Base-by-base conservation (phyloP, 2,329 filamentous ascomycete genomes). In the Arachnomyces sp. region DNA sequence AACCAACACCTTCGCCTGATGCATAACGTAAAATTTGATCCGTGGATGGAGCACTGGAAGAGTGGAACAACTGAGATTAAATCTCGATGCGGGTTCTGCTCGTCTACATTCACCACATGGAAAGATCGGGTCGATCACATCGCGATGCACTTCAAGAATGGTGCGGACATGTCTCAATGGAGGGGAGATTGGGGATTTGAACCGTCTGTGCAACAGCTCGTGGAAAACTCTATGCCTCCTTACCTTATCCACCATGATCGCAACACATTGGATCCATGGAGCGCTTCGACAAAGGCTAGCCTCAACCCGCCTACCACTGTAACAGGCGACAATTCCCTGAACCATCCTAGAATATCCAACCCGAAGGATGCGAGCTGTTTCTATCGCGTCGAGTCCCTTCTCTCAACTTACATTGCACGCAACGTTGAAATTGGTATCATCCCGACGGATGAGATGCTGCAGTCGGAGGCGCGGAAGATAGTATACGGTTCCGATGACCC, bases 1-100 rank as follows among this genome's bases (percentile, higher is more conserved):
- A 70, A 75, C 36, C 77, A 80, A 50, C 77, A 80, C 54, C 57
- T 80, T 25, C 68, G 75, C 28, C 60, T 80, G 39, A 77, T 79
- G 67, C 77, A 80, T 51, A 67, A 69, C 44, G 73, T 71, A 48
- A 75, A 74, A 46, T 70, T 78, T 55, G 66, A 65, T 2, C 49
- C 65, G 1, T 67, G 63, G 38, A 80, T 79, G 75, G 72, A 79
- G 17, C 60, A 61, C 29, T 80, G 77, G 77, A 76, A 75, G 52
- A 72, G 72, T 18, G 69, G 70, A 36, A 72, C 70, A 3, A 68
- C 68, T 12, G 68, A 72, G 37, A 69, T 80, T 50, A 74, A 71
- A 41, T 68, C 66, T 13, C 60, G 66, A 4, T 69, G 66, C 46
- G 66, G 66, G 2, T 67, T 69, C 45, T 69, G 66, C 44, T 53